Percentiles rank a stretch among this genome's conserved stretches.
phyloP scores from a whole-genome alignment of 1,284 basidiomycete species.

The Hymenochaete sp. region DNA sequence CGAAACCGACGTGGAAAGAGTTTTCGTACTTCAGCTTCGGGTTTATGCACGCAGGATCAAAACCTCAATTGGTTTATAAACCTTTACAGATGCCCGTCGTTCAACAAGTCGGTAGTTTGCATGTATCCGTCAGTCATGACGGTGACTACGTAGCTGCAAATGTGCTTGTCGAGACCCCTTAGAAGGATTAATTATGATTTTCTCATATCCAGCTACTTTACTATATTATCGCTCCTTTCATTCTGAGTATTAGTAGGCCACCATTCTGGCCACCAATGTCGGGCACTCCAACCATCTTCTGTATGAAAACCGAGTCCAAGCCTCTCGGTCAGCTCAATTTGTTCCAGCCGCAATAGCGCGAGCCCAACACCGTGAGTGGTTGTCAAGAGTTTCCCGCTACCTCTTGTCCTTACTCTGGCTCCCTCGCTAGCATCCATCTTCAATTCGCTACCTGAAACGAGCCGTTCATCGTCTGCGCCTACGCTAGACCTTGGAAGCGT shows the following conservation, averaged over 20 bases:
- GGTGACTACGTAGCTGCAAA: constrained; percentile 74
- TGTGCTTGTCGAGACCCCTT: constrained; percentile 51
- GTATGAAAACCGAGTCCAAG: constrained; percentile 33
- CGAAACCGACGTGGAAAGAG: constrained; percentile 70
- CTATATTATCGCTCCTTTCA: constrained; percentile 6
- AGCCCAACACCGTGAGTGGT: constrained; percentile 51
- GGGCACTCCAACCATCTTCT: constrained; percentile 32
- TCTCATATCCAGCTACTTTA: not conserved
- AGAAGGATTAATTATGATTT: not conserved
- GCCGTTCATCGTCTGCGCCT: constrained; percentile 2
- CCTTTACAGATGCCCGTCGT: constrained; percentile 21
- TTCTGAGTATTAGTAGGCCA: constrained; percentile 46
- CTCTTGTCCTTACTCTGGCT: constrained; percentile 30
- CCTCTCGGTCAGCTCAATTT: constrained; percentile 33
- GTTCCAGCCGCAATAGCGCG: constrained; percentile 66
- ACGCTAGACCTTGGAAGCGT: not conserved
- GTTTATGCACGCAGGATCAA: constrained; percentile 26
- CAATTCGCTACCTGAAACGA: constrained; percentile 20
- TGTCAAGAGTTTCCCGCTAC: constrained; percentile 58
- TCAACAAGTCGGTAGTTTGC: constrained; percentile 31
- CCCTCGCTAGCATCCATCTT: constrained; percentile 14
- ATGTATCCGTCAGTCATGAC: constrained; percentile 77
- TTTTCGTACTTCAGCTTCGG: constrained; percentile 43
- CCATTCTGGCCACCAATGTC: constrained; percentile 61
- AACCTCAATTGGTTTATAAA: constrained; percentile 44